These are phyloP conservation scores for Hermanozyma aechmeae DNA, from an alignment of 805 yeast species.

Conservation along the genomic window DNA sequence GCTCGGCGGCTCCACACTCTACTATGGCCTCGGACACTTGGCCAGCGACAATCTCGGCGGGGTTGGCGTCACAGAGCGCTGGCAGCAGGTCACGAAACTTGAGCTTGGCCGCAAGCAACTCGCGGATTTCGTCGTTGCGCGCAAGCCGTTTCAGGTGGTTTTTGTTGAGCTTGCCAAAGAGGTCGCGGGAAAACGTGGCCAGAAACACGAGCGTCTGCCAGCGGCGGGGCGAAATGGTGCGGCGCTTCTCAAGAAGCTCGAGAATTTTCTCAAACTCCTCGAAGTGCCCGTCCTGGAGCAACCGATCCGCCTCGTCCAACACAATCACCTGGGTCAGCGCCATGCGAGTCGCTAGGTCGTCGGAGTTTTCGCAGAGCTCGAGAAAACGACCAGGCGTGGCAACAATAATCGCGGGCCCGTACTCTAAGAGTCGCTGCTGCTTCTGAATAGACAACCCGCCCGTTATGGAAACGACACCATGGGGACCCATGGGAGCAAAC, in stretches of 20 bases:
- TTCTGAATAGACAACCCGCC: conserved; percentile 95
- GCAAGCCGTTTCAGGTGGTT: conserved; percentile 17
- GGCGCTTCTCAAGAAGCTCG: conserved; percentile 46
- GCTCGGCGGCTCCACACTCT: conserved; percentile 83
- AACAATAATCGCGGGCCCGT: conserved; percentile 72
- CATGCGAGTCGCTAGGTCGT: conserved; percentile 31
- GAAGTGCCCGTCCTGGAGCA: conserved; percentile 92
- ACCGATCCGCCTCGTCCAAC: conserved; percentile 92
- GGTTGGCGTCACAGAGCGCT: conserved; percentile 72
- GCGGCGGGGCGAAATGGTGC: conserved; percentile 34
- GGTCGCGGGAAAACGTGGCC: conserved; percentile 81
- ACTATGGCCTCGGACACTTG: conserved; percentile 76
- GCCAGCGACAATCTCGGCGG: conserved; percentile 68
- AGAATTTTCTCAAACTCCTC: conserved; percentile 82
- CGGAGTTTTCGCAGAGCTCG: conserved; percentile 63
- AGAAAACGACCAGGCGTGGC: conserved; percentile 94
- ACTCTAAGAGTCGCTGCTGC: conserved; percentile 70
- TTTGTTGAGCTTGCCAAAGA: conserved; percentile 64
- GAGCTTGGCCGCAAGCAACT: conserved; percentile 58
- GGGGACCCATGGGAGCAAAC: conserved; percentile 40
- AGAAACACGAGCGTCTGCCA: conserved; percentile 91
- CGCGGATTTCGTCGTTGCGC: conserved; percentile 53
- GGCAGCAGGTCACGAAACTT: conserved; percentile 64
- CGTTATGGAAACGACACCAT: conserved; percentile 68
- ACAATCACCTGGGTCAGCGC: conserved; percentile 47